phyloP scores from a whole-genome alignment of 352 stramenopile genomes.

The Pythium phragmiticola region DNA sequence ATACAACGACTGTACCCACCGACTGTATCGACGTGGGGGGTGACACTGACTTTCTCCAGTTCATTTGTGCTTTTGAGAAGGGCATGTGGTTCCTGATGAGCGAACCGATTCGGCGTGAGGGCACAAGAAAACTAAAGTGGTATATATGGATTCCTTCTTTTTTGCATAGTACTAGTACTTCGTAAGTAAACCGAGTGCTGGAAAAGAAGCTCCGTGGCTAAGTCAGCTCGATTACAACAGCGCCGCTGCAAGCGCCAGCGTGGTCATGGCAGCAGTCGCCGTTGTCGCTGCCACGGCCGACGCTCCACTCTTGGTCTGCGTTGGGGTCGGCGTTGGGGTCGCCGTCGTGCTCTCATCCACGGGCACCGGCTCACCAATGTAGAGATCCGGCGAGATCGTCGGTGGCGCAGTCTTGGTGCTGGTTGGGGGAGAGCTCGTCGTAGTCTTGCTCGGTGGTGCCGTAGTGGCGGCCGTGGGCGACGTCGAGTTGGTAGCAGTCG shows the following conservation, averaged over 20 bases:
- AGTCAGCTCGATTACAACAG: too few species aligned
- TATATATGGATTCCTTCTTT: too few species aligned
- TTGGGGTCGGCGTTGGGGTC: not conserved
- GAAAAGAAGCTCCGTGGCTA: too few species aligned
- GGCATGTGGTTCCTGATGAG: too few species aligned
- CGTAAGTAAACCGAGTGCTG: too few species aligned
- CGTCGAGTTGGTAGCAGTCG: not conserved
- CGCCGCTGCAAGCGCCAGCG: not conserved
- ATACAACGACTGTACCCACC: too few species aligned
- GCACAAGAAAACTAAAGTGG: too few species aligned
- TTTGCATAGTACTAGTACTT: too few species aligned
- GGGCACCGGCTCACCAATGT: not conserved
- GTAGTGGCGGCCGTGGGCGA: not conserved
- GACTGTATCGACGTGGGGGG: too few species aligned
- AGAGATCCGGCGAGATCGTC: not conserved
- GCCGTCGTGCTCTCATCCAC: not conserved
- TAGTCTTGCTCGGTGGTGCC: not conserved
- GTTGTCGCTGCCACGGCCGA: not conserved
- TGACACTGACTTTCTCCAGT: too few species aligned
- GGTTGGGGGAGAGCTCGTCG: not conserved
- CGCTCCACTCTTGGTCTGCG: slow-evolving; percentile 2
- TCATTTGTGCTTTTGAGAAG: too few species aligned
- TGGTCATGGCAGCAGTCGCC: not conserved
- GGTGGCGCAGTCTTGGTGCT: not conserved
- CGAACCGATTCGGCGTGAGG: too few species aligned